Percentiles rank a stretch among this genome's conserved stretches.
These are phyloP conservation scores for Elongisporangium anandrum DNA, from an alignment of 352 stramenopile genomes.

Conservation along the genomic window DNA sequence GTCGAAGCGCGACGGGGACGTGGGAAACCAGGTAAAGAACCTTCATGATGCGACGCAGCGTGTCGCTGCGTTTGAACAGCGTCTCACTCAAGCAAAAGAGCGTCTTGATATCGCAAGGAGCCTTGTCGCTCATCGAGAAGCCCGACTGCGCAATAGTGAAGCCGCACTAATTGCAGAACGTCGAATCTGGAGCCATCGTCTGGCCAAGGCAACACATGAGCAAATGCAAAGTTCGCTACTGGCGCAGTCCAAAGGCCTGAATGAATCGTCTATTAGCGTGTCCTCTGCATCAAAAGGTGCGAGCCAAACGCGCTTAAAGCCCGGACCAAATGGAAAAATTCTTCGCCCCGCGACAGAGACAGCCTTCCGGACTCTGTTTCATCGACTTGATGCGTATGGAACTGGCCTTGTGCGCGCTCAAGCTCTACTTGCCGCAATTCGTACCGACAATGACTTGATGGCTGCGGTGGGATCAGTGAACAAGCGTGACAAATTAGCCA, in stretches of 20 bases:
- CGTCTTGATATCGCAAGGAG: slow-evolving; percentile 33
- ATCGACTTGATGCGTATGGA: slow-evolving; percentile 58
- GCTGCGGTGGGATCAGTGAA: slow-evolving; percentile 26
- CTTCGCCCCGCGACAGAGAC: slow-evolving; percentile 48
- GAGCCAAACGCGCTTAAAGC: slow-evolving; percentile 8
- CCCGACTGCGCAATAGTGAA: slow-evolving; percentile 57
- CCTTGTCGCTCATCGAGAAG: slow-evolving; percentile 47
- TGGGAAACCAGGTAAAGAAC: slow-evolving; percentile 47
- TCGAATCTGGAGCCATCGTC: slow-evolving; percentile 24
- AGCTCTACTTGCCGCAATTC: slow-evolving; percentile 32
- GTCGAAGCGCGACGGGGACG: slow-evolving; percentile 21
- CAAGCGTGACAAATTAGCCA: slow-evolving; percentile 26
- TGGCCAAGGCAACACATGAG: slow-evolving; percentile 4
- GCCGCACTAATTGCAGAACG: slow-evolving; percentile 47
- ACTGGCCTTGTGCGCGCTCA: slow-evolving; percentile 39
- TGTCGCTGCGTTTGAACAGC: slow-evolving; percentile 34
- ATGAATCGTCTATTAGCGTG: no score
- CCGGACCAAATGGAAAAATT: slow-evolving; percentile 10
- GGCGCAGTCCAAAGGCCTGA: neutral
- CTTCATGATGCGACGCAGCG: slow-evolving; percentile 20
- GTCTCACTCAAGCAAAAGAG: slow-evolving; percentile 31
- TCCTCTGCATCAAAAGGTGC: slow-evolving; percentile 11
- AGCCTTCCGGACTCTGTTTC: slow-evolving; percentile 55
- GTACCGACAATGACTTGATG: slow-evolving; percentile 22
- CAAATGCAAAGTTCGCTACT: neutral